Evolutionary conservation across 2,329 filamentous ascomycete species (phyloP), one percentile per base, ranked within the genome.

Genomic region (Trichoderma sp.): DNA sequence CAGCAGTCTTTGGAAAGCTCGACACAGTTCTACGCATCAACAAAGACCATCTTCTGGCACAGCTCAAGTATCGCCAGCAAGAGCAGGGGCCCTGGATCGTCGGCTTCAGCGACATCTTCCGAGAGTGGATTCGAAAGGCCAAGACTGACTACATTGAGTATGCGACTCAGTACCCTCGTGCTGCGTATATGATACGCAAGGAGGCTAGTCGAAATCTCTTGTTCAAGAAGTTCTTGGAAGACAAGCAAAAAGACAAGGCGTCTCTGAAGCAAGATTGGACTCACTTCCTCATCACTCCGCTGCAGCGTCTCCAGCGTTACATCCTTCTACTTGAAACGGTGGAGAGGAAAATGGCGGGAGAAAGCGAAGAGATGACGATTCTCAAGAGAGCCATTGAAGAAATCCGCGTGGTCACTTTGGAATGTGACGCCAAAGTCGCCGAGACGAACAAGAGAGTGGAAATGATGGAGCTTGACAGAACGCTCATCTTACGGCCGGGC

Each of bases 41-140:
- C 78, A 95, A 96, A 78, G 94, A 97, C 70, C 90, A 95, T 77
- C 86, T 99, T 22, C 82, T 99, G 27, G 91, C 94, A 2, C 94
- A 97, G 78, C 86, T 99, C 73, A 98, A 98, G 76, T 99, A 98
- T 77, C 89, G 95, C 29, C 95, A 99, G 78, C 92, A 95, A 74
- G 95, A 98, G 76, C 94, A 99, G 80, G 95, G 95, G 0, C 95
- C 95, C 0, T 99, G 93, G 89, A 90, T 99, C 68, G 84, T 87
- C 13, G 95, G 95, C 3, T 97, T 97, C 80, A 97, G 94, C 76
- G 95, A 98, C 75, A 92, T 99, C 59, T 98, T 99, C 83, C 86
- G 95, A 68, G 95, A 99, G 80, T 99, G 95, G 95, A 97, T 98
- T 70, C 88, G 95, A 70, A 98, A 97, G 78, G 95, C 95, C 35